Evolutionary conservation across 352 stramenopile genomes (phyloP), one percentile per base, ranked within the genome.

Genomic region (Phytophthora megakarya): DNA sequence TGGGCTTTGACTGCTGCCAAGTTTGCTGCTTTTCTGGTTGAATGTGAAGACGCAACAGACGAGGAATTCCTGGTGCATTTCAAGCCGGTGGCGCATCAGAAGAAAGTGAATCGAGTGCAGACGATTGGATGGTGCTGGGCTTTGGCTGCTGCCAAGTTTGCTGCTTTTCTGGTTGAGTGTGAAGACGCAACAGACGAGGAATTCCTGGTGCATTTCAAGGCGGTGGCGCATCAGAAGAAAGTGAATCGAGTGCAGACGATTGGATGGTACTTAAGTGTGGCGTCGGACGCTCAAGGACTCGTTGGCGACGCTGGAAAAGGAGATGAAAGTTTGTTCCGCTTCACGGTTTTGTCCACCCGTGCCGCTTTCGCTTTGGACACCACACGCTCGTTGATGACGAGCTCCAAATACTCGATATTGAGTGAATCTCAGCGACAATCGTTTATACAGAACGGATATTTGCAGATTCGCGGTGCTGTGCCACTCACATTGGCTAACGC

Each of bases 361-460:
- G 76, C 75, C 3, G 72, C 74, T 5, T 88, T 92, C 33, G 64
- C 72, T 12, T 37, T 92, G 22, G 72, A 91, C 25, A 46, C 64
- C 8, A 49, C 61, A 1, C 60, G 70, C 7, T 89, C 47, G 23
- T 65, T 56, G 63, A 72, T 75, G 18, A 35, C 44, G 9, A 30
- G 53, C 15, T 53, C 52, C 0, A 35, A 39, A 18, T 55, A 50
- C 18, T 39, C 65, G 1, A 61, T 80, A 8, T 60, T 94, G 37
- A 80, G 68, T 21, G 67, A 84, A 19, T 89, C 80, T 0, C 86
- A 94, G 49, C 73, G 75, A 54, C 76, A 61, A 12, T 73, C 72
- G 19, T 94, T 94, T 64, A 86, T 88, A 61, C 72, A 76, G 42
- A 80, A 94, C 28, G 86, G 86, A n/a, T 92, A 79, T 56, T 60